phyloP scores from a whole-genome alignment of 441 rosid species.

The Erysimum cheiri region DNA sequence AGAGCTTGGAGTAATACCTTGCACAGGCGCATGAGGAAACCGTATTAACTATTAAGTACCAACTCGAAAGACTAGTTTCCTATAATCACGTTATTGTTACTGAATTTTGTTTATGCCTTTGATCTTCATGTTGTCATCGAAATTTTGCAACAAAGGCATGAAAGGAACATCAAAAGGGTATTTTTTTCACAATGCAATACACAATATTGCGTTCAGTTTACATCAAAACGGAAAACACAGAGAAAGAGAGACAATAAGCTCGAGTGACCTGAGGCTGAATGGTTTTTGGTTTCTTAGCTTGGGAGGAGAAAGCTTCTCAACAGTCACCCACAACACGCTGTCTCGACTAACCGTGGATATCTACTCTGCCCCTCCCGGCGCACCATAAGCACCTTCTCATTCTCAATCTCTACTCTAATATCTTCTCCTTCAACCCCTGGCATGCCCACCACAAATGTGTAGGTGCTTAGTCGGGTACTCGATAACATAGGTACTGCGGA shows the following conservation, averaged over 20 bases:
- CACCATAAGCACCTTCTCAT: too few relatives aligned
- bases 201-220: neutral
- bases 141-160: slow-evolving; percentile 26
- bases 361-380: too few relatives aligned
- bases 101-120: slow-evolving; percentile 12
- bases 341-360: neutral
- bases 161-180: neutral
- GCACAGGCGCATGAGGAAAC: slow-evolving; percentile 14
- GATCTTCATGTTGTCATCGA: slow-evolving; percentile 5
- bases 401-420: too few relatives aligned
- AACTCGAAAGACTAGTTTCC: slow-evolving; percentile 15
- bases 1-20: slow-evolving; percentile 33
- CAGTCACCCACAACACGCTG: neutral
- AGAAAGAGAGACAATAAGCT: neutral
- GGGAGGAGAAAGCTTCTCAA: too few relatives aligned
- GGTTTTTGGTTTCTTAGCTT: neutral
- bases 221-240: neutral
- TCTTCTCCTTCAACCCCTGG: too few relatives aligned
- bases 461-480: too few relatives aligned
- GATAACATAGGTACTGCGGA: too few relatives aligned
- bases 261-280: neutral
- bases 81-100: neutral
- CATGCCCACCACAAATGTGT: too few relatives aligned
- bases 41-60: neutral
- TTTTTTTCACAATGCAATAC: neutral